These are phyloP conservation scores for Trichopus zeylanicus DNA, from an alignment of 116 monocot species.

Conservation along the genomic window DNA sequence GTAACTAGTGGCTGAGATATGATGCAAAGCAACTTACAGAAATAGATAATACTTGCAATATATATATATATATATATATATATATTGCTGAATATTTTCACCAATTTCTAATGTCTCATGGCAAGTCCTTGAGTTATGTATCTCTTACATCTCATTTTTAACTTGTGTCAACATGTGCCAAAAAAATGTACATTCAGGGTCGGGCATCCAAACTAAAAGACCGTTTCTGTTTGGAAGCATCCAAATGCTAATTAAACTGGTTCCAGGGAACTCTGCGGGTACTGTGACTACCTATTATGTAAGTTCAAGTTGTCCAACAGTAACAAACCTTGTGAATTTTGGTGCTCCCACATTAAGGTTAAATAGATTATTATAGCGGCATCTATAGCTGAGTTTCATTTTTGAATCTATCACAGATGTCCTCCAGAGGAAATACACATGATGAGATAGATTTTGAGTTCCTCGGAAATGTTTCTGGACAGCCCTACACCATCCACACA, in stretches of 20 bases:
- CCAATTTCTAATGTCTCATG: no score
- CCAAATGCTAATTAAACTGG: slow-evolving; percentile 54
- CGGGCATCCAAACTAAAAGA: slow-evolving; percentile 34
- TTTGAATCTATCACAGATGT: slow-evolving; percentile 14
- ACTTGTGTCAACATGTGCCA: no score
- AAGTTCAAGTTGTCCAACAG: slow-evolving; percentile 9
- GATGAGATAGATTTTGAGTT: slow-evolving; percentile 88
- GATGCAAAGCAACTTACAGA: no score
- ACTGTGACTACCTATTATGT: slow-evolving; percentile 71
- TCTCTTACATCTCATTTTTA: not conserved
- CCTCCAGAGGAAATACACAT: slow-evolving; percentile 32
- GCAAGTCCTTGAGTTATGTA: no score
- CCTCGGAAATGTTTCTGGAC: slow-evolving; percentile 55
- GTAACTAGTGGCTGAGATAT: no score
- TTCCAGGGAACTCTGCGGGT: slow-evolving; percentile 58
- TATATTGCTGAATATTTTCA: no score
- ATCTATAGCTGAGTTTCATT: not conserved
- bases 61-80: no score
- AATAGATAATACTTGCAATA: no score
- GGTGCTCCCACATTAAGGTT: not conserved
- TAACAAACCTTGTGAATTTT: not conserved
- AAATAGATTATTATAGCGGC: not conserved
- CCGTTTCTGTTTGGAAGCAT: slow-evolving; percentile 55
- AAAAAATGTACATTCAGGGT: slow-evolving; percentile 16
- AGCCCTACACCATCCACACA: slow-evolving; percentile 68